Evolutionary conservation across 768 basidiomycete species (phyloP).

Genomic region (Lyophyllum semitale): DNA sequence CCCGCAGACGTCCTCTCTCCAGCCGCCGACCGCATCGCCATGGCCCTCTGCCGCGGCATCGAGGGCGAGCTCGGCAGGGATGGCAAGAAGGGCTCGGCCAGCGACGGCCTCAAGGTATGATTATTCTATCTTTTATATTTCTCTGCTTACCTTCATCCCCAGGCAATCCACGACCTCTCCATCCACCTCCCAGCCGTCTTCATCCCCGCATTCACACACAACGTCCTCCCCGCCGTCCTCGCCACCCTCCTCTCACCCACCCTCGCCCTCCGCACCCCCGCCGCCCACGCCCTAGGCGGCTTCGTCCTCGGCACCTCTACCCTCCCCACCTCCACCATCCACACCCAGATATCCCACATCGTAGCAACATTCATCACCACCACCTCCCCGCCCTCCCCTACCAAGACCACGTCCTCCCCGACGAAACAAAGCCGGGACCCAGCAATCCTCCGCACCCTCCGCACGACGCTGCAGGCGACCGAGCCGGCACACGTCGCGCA

Average conservation of each 20-base stretch:
- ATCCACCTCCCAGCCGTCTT: conserved; percentile 66
- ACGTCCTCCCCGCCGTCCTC: conserved; percentile 60
- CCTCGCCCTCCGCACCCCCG: conserved; percentile 65
- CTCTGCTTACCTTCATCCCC: conserved; percentile 2
- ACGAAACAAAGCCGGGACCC: conserved; percentile 40
- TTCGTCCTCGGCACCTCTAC: conserved; percentile 56
- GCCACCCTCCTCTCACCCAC: conserved; percentile 65
- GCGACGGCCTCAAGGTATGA: conserved; percentile 75
- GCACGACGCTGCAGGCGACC: conserved; percentile 55
- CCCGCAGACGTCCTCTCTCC: conserved; percentile 61
- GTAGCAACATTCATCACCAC: conserved; percentile 52
- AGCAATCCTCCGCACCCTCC: conserved; percentile 63
- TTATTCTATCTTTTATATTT: conserved; percentile 7
- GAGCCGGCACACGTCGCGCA: conserved; percentile 67
- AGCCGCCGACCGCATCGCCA: conserved; percentile 67
- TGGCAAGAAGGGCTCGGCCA: conserved; percentile 82
- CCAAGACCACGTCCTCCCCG: conserved; percentile 21
- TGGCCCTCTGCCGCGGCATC: conserved; percentile 72
- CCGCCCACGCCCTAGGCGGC: conserved; percentile 76
- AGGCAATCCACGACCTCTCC: conserved; percentile 77
- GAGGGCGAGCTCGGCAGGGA: conserved; percentile 87
- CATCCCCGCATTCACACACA: conserved; percentile 58
- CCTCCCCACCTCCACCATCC: conserved; percentile 47
- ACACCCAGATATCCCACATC: conserved; percentile 52
- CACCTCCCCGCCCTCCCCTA: conserved; percentile 39